phyloP scores from a whole-genome alignment of 2,329 filamentous ascomycete genomes.

The Sporothrix inflata region DNA sequence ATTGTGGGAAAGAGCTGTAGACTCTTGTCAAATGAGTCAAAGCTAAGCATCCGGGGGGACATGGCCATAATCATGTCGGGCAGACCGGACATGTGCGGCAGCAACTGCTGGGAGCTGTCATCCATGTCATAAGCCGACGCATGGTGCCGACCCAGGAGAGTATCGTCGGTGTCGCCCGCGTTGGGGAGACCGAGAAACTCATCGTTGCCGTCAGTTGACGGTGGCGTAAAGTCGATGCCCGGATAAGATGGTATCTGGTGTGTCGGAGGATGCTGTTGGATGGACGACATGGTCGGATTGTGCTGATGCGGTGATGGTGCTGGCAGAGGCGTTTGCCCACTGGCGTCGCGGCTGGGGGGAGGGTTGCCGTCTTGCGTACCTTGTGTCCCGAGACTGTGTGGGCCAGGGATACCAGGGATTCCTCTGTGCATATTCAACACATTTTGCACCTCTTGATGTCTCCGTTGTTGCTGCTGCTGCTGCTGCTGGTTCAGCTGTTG shows the following conservation, averaged over 20 bases:
- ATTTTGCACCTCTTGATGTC: constrained; percentile 21
- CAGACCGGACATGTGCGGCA: constrained; percentile 30
- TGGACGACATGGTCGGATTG: neutral
- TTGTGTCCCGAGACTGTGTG: neutral
- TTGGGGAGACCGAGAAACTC: constrained; percentile 18
- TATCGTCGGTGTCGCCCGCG: neutral
- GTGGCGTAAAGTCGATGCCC: constrained; percentile 25
- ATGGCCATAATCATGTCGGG: constrained; percentile 34
- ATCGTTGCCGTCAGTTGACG: constrained; percentile 25
- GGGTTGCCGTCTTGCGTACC: neutral
- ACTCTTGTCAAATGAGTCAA: constrained; percentile 35
- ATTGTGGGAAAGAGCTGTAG: constrained; percentile 37
- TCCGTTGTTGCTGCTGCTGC: neutral
- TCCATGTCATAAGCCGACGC: constrained; percentile 8
- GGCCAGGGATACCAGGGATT: neutral
- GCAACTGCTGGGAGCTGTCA: constrained; percentile 23
- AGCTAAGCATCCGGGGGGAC: constrained; percentile 35
- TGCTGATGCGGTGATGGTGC: neutral
- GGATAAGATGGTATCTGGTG: constrained; percentile 22
- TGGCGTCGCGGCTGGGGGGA: neutral
- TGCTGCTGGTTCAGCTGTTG: neutral
- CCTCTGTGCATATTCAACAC: neutral
- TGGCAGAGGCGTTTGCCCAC: neutral
- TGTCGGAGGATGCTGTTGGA: neutral
- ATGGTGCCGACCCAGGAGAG: constrained; percentile 9